These are phyloP conservation scores for Scheffersomyces coipomensis DNA, from an alignment of 805 yeast genomes.

Conservation along the genomic window DNA sequence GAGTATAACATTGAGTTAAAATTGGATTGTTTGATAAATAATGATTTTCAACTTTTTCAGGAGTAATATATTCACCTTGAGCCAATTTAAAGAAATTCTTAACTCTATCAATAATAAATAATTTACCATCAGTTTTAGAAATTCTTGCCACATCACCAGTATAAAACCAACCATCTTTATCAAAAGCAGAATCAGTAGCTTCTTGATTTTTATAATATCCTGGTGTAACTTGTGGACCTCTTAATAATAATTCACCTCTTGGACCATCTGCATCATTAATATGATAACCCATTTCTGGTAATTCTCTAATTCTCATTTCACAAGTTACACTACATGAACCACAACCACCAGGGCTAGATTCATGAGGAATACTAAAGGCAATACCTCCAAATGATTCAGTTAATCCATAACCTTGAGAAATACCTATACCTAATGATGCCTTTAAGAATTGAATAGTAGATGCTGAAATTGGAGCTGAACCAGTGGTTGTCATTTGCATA, in stretches of 20 bases:
- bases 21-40: conserved; percentile 53
- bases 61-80: conserved; percentile 62
- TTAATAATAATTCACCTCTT: conserved; percentile 53
- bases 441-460: conserved; percentile 61
- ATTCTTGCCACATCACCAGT: conserved; percentile 55
- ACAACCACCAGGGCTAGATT: conserved; percentile 36
- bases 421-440: conserved; percentile 55
- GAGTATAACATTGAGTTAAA: conserved; percentile 54
- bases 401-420: conserved; percentile 70
- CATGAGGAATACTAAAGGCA: conserved; percentile 38
- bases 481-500: conserved; percentile 23
- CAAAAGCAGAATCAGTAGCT: conserved; percentile 46
- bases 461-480: conserved; percentile 74
- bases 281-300: conserved; percentile 61
- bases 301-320: conserved; percentile 57
- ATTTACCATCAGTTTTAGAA: conserved; percentile 36
- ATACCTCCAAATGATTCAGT: conserved; percentile 65
- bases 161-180: conserved; percentile 53
- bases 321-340: conserved; percentile 47
- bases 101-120: conserved; percentile 68
- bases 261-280: conserved; percentile 27
- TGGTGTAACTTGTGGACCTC: conserved; percentile 57
- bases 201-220: conserved; percentile 51
- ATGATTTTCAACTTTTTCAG: conserved; percentile 69
- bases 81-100: conserved; percentile 71